phyloP scores from a whole-genome alignment of 805 yeast species.

The Schizosaccharomyces osmophilus region DNA sequence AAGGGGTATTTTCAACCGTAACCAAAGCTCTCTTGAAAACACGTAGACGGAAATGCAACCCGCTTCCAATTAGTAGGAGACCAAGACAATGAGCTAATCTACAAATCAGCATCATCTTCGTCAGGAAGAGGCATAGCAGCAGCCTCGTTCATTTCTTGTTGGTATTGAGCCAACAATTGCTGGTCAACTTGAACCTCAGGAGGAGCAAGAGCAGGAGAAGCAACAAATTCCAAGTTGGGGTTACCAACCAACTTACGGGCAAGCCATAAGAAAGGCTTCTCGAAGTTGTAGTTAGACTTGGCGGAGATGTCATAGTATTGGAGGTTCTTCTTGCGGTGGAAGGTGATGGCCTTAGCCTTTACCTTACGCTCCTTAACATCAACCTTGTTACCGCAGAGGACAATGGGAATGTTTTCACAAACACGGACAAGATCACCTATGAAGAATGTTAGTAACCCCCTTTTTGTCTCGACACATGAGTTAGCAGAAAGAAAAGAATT shows the following conservation, averaged over 20 bases:
- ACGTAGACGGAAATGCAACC: no score
- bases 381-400: slow-evolving; percentile 96
- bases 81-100: slow-evolving; percentile 13
- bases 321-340: slow-evolving; percentile 99
- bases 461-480: not conserved
- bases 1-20: no score
- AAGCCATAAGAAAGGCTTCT: slow-evolving; percentile 98
- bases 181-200: slow-evolving; percentile 97
- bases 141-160: slow-evolving; percentile 98
- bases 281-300: slow-evolving; percentile 97
- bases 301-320: slow-evolving; percentile 99
- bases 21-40: no score
- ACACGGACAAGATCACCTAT: slow-evolving; percentile 74
- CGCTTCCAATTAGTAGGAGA: no score
- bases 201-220: slow-evolving; percentile 97
- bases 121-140: slow-evolving; percentile 98
- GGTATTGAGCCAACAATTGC: slow-evolving; percentile 91
- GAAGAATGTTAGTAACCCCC: not conserved
- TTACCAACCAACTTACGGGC: slow-evolving; percentile 97
- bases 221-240: slow-evolving; percentile 94
- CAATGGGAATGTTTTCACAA: slow-evolving; percentile 98
- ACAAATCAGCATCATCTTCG: slow-evolving; percentile 98
- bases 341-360: slow-evolving; percentile 97
- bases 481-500: not conserved
- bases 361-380: slow-evolving; percentile 99